Evolutionary conservation across 176 grass and related monocot genomes (phyloP).

Genomic region (Oropetium thomaeum): DNA sequence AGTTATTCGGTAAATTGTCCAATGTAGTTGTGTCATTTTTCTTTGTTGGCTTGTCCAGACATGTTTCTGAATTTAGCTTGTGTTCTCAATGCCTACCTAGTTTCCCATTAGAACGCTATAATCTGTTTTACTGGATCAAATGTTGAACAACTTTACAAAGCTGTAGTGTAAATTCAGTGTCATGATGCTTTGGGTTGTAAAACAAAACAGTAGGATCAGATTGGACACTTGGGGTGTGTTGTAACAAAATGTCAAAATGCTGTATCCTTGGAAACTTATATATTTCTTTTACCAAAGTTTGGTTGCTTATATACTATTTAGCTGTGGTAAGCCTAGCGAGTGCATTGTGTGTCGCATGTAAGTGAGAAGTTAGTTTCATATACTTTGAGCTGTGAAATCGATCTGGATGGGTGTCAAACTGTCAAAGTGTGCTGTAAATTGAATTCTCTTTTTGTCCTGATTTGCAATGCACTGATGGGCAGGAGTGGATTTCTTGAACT

Average conservation of each 20-base stretch:
- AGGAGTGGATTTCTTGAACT: no score
- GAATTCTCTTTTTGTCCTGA: no score
- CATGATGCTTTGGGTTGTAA: conserved; percentile 18
- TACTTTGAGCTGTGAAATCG: no score
- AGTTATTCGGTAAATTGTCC: not conserved
- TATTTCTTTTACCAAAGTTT: not conserved
- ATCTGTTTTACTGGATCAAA: not conserved
- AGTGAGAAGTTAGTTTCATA: no score
- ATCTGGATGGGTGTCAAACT: no score
- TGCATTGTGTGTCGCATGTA: no score
- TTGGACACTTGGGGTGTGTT: not conserved
- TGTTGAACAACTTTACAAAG: conserved; percentile 13
- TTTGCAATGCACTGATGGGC: no score
- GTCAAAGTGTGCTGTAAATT: no score
- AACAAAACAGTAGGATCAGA: not conserved
- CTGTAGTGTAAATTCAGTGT: not conserved
- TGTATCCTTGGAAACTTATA: not conserved
- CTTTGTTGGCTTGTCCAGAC: conserved; percentile 4
- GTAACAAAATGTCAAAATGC: not conserved
- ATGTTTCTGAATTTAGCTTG: not conserved
- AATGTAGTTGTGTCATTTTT: not conserved
- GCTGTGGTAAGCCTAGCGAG: no score
- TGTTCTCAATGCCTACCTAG: not conserved
- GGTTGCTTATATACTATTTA: not conserved
- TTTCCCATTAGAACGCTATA: not conserved